These are phyloP conservation scores for Plenodomus biglobosus DNA, from an alignment of 2,329 filamentous ascomycete species.

Conservation along the genomic window DNA sequence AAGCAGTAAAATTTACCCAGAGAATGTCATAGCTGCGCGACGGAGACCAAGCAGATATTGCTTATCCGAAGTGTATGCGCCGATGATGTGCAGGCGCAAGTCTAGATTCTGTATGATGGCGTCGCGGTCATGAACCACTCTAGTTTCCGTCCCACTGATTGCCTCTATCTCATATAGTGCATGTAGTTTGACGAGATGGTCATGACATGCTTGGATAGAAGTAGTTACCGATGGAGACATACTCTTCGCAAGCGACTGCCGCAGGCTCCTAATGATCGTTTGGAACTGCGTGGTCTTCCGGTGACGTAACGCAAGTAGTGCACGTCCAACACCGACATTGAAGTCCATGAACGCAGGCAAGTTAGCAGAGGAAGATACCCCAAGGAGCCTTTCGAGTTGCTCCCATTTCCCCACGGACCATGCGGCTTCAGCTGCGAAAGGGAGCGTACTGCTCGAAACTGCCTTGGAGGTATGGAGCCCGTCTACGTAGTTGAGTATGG, in stretches of 20 bases:
- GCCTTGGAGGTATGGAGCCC: conserved; percentile 59
- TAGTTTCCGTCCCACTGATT: conserved; percentile 56
- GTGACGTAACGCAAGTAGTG: conserved; percentile 62
- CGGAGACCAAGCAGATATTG: conserved; percentile 87
- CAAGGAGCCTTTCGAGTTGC: conserved; percentile 66
- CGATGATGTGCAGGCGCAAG: conserved; percentile 82
- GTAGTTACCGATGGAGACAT: conserved; percentile 76
- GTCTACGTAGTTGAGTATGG: conserved; percentile 83
- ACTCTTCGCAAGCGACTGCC: conserved; percentile 69
- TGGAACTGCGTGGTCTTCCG: conserved; percentile 57
- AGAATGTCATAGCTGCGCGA: conserved; percentile 82
- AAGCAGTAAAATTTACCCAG: conserved; percentile 53
- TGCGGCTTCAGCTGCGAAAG: conserved; percentile 85
- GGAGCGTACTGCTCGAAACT: conserved; percentile 58
- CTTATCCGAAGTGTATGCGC: conserved; percentile 88
- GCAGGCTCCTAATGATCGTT: conserved; percentile 62
- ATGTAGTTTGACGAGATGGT: conserved; percentile 82
- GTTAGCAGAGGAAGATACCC: conserved; percentile 48
- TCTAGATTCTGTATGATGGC: conserved; percentile 59
- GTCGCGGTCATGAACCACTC: conserved; percentile 38
- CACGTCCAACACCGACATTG: conserved; percentile 75
- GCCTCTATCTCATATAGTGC: conserved; percentile 84
- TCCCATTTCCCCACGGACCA: conserved; percentile 88
- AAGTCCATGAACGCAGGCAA: conserved; percentile 62
- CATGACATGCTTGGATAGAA: conserved; percentile 82